phyloP scores from a whole-genome alignment of 2,329 filamentous ascomycete species.

The Sclerotinia spermophila region DNA sequence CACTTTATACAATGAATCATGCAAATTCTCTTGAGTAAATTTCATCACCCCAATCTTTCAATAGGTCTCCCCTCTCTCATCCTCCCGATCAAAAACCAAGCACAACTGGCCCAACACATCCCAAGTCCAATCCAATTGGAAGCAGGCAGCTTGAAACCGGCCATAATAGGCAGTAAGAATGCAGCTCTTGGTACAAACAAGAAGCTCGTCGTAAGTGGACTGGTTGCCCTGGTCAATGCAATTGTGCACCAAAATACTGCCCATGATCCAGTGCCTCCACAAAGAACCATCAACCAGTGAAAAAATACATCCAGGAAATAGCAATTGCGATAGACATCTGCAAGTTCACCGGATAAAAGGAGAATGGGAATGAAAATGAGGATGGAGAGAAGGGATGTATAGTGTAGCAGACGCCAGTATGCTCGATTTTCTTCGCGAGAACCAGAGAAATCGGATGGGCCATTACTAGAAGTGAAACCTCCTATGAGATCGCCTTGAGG shows the following conservation, averaged over 20 bases:
- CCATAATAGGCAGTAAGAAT: conserved; percentile 47
- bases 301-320: conserved; percentile 53
- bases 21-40: not conserved
- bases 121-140: conserved; percentile 50
- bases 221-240: conserved; percentile 47
- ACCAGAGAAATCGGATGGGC: conserved; percentile 32
- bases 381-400: conserved; percentile 48
- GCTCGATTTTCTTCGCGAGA: conserved; percentile 47
- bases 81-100: conserved; percentile 47
- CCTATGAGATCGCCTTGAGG: conserved; percentile 44
- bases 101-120: conserved; percentile 48
- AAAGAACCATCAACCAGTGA: conserved; percentile 52
- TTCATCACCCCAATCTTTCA: conserved; percentile 27
- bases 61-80: conserved; percentile 39
- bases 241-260: conserved; percentile 48
- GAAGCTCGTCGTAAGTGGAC: conserved; percentile 48
- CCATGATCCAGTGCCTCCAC: conserved; percentile 46
- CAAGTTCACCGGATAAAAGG: conserved; percentile 47
- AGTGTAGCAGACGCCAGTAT: conserved; percentile 50
- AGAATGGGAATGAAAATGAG: conserved; percentile 47
- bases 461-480: conserved; percentile 31
- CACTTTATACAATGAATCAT: not conserved
- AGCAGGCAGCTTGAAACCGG: conserved; percentile 46
- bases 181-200: conserved; percentile 47
- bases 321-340: conserved; percentile 48